Conservation (phyloP, 352 stramenopile genomes). For the Blastocystis sp. region DNA sequence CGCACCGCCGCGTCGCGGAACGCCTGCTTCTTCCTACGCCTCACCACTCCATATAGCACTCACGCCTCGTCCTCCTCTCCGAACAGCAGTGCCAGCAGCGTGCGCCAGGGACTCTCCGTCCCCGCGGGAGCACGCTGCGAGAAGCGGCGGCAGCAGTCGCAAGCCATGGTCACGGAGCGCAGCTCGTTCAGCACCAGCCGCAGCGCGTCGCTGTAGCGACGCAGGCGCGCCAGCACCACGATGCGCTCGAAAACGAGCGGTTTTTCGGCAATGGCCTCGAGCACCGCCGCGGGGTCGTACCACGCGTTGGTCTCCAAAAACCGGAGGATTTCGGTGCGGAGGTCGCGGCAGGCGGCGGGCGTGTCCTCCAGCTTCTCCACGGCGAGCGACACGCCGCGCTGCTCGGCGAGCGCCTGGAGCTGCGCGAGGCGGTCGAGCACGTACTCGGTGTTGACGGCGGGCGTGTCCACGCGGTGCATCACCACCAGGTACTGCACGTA, state of each 20-base stretch:
- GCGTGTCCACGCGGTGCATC: constrained; percentile 6
- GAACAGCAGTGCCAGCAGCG: constrained; percentile 34
- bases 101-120: not conserved
- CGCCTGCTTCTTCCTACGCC: constrained; percentile 7
- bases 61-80: constrained; percentile 49
- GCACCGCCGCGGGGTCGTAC: constrained; percentile 8
- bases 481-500: constrained; percentile 18
- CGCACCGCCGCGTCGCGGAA: constrained; percentile 44
- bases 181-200: constrained; percentile 14
- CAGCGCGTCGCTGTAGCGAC: constrained; percentile 15
- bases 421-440: not conserved
- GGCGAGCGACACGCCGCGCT: not conserved
- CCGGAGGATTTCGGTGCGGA: not conserved
- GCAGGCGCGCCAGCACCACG: constrained; percentile 11
- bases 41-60: not conserved
- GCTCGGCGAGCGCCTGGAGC: not conserved
- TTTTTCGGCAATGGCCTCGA: not conserved
- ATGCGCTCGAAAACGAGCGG: constrained; percentile 31
- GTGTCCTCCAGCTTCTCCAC: constrained; percentile 11
- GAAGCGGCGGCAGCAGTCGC: constrained; percentile 11
- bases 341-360: not conserved
- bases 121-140: no score
- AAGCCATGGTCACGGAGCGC: constrained; percentile 20
- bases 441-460: constrained; percentile 31
- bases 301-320: constrained; percentile 20